Base-by-base conservation (phyloP, 2,329 filamentous ascomycete genomes). In the Ceratocystis smalleyi region DNA sequence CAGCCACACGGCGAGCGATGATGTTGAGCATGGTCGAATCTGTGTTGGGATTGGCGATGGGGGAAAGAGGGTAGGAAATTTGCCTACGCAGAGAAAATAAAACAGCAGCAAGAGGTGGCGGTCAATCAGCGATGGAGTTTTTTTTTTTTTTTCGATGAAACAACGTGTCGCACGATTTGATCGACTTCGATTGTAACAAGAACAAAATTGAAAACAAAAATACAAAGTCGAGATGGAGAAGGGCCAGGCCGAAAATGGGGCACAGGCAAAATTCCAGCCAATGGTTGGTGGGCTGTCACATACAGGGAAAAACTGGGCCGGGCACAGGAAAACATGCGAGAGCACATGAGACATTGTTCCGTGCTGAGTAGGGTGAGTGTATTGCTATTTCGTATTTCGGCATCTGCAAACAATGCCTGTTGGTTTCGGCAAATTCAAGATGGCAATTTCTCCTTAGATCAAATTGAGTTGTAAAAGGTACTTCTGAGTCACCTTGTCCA, bases 1-100 rank as follows among this genome's bases (percentile, higher is more conserved):
- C 62, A 7, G 63, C 51, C 22, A 67, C 35, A 47, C 65, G 65
- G 45, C 65, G 65, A 22, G 57, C 63, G 40, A 55, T 40, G 19
- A 51, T 32, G 51, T 65, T 62, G 54, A 64, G 30, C 63, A 67
- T 65, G 7, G 27, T 55, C n/a, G 22, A 51, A 40, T 15, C 10
- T 40, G 5, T 15, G n/a, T 24, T 7, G 47, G 22, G 47, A 51
- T 51, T n/a, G 22, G n/a, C n/a, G 47, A 24, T 24, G 2, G n/a
- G 45, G n/a, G 45, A 12, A 27, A 4, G 45, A 7, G 5, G n/a
- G 47, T n/a, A n/a, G 17, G 47, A 24, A 22, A 32, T n/a, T 5
- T 55, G 27, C 3, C 22, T 2, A 55, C 5, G 12, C 7, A 5
- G 27, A 17, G 12, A 30, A 17, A 35, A 7, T n/a, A 8, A 10